These are phyloP conservation scores for Yamadazyma kanchanaburiensis DNA, from an alignment of 1,139 yeast species.

Conservation along the genomic window DNA sequence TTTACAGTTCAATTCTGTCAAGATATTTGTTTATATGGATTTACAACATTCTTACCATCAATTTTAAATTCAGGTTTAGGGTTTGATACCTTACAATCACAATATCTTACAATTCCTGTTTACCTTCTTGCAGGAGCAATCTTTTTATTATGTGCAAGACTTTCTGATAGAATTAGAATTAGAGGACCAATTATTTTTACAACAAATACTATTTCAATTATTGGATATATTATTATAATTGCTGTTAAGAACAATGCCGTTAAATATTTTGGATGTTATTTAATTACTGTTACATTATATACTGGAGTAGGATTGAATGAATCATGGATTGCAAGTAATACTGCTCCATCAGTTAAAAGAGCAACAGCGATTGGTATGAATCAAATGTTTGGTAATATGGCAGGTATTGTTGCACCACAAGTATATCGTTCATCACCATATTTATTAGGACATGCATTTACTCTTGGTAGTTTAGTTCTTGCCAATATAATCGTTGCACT, in stretches of 20 bases:
- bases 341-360: constrained; percentile 43
- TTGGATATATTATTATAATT: constrained; percentile 38
- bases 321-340: constrained; percentile 44
- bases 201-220: constrained; percentile 27
- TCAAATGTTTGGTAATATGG: constrained; percentile 40
- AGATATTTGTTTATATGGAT: constrained; percentile 12
- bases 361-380: constrained; percentile 44
- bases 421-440: constrained; percentile 35
- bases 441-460: constrained; percentile 31
- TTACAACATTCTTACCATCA: constrained; percentile 10
- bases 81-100: constrained; percentile 6
- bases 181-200: constrained; percentile 18
- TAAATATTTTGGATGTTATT: constrained; percentile 46
- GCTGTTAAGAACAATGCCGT: constrained; percentile 25
- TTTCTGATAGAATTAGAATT: constrained; percentile 31
- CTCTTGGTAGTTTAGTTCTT: constrained; percentile 28
- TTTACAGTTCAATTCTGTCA: constrained; percentile 5
- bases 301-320: constrained; percentile 41
- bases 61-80: constrained; percentile 10
- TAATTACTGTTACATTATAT: constrained; percentile 36
- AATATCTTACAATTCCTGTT: constrained; percentile 44
- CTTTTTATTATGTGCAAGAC: constrained; percentile 30
- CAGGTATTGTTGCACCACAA: constrained; percentile 48
- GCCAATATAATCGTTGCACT: constrained; percentile 1
- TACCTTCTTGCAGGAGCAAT: constrained; percentile 46